A percentile compares a stretch with the other conserved stretches of the same genome.
Conservation (phyloP, 345 rosid species). For the Eutrema japonicum region DNA sequence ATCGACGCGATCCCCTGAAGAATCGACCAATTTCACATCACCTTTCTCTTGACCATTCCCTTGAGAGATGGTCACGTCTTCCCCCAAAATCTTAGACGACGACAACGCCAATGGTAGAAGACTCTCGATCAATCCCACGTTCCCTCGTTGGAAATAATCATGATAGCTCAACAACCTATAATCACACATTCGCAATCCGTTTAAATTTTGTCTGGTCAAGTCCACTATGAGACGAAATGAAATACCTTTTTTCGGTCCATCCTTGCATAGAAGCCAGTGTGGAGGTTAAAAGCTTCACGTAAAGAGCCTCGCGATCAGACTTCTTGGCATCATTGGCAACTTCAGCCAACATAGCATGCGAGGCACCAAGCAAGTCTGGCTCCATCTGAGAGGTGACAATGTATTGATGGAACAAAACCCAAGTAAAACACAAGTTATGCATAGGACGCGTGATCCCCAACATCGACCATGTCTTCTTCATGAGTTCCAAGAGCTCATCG, state of each 20-base stretch:
- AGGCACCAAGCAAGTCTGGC: conserved; percentile 73
- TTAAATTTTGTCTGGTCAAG: background rate
- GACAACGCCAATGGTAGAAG: conserved; percentile 69
- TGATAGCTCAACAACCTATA: conserved; percentile 64
- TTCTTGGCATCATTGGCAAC: conserved; percentile 75
- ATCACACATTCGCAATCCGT: conserved; percentile 1
- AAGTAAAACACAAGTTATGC: conserved; percentile 77
- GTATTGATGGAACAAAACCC: conserved; percentile 83
- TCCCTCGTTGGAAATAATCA: conserved; percentile 66
- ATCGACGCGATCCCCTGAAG: conserved; percentile 61
- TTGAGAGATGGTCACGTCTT: conserved; percentile 56
- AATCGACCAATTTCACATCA: conserved; percentile 52
- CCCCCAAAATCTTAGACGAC: conserved; percentile 64
- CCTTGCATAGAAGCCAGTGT: conserved; percentile 67
- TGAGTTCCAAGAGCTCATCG: conserved; percentile 81
- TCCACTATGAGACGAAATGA: background rate
- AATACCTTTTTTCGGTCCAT: conserved; percentile 72
- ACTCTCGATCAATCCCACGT: conserved; percentile 57
- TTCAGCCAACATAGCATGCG: conserved; percentile 76
- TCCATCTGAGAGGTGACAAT: conserved; percentile 64
- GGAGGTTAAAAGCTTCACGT: conserved; percentile 58
- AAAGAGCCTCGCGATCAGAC: conserved; percentile 61
- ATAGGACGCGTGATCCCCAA: conserved; percentile 63
- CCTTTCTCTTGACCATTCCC: conserved; percentile 48
- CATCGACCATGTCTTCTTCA: conserved; percentile 90